Evolutionary conservation across 352 stramenopile species (phyloP).

Genomic region (Blastocystis sp.): DNA sequence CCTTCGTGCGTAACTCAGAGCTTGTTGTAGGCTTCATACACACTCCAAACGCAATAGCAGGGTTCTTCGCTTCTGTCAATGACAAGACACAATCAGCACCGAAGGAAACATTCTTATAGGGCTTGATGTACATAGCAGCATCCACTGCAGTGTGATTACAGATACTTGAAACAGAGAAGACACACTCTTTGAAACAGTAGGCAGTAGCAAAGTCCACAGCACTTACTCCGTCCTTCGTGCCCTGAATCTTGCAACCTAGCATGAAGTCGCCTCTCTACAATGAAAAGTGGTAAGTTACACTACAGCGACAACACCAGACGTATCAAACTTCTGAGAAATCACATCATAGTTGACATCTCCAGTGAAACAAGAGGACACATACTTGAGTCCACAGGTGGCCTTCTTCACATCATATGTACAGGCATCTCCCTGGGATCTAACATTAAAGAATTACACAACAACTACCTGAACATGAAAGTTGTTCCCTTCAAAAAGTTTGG

Average conservation of each 20-base stretch:
- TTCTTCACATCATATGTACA: conserved; percentile 2
- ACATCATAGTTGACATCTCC: conserved; percentile 25
- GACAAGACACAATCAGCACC: conserved; percentile 32
- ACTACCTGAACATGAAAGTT: conserved; percentile 59
- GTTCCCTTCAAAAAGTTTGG: conserved; percentile 40
- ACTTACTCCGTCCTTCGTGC: conserved; percentile 3
- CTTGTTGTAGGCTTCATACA: not conserved
- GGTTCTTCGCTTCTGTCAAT: not conserved
- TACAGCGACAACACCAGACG: conserved; percentile 23
- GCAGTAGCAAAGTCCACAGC: not conserved
- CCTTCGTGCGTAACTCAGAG: conserved; percentile 32
- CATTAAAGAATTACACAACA: not conserved
- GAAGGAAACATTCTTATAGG: conserved; percentile 38
- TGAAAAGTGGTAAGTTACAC: not conserved
- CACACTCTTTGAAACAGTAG: not conserved
- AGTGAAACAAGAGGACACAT: conserved; percentile 10
- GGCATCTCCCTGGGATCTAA: conserved; percentile 37
- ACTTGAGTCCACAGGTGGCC: conserved; percentile 33
- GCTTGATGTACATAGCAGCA: not conserved
- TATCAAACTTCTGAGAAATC: conserved; percentile 17
- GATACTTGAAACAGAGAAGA: not conserved
- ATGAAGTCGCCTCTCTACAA: not conserved
- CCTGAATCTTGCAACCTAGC: not conserved
- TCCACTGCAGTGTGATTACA: not conserved
- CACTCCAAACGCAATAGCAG: conserved; percentile 33